These are phyloP conservation scores for Zygosaccharomyces lentus DNA, from an alignment of 805 yeast species.

Conservation along the genomic window DNA sequence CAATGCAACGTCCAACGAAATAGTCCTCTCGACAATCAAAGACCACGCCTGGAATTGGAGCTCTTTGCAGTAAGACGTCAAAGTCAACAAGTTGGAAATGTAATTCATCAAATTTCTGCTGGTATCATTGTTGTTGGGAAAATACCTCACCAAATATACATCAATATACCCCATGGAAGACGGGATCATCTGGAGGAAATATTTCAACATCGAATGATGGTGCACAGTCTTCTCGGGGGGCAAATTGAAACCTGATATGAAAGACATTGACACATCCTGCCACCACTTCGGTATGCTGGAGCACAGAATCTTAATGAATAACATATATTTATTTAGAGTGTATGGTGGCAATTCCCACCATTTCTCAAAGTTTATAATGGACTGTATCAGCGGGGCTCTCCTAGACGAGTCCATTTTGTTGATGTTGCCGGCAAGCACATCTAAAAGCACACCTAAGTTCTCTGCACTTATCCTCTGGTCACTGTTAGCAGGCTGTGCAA, in stretches of 20 bases:
- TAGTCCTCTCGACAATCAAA: slow-evolving; percentile 68
- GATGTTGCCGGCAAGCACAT: slow-evolving; percentile 57
- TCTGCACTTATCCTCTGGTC: slow-evolving; percentile 50
- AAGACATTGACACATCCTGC: slow-evolving; percentile 66
- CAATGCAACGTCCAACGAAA: slow-evolving; percentile 85
- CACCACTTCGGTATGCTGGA: slow-evolving; percentile 89
- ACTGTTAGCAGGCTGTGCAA: slow-evolving; percentile 48
- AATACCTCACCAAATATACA: slow-evolving; percentile 50
- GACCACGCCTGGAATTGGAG: slow-evolving; percentile 75
- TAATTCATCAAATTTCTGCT: slow-evolving; percentile 55
- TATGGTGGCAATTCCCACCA: slow-evolving; percentile 52
- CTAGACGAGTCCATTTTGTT: slow-evolving; percentile 55
- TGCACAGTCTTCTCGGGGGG: slow-evolving; percentile 34
- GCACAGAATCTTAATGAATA: slow-evolving; percentile 71
- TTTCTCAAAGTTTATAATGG: slow-evolving; percentile 53
- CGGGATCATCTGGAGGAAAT: slow-evolving; percentile 71
- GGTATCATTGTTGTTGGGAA: slow-evolving; percentile 75
- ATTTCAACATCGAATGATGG: slow-evolving; percentile 51
- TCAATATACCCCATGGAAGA: slow-evolving; percentile 69
- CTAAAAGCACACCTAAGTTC: slow-evolving; percentile 54
- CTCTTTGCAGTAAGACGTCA: slow-evolving; percentile 71
- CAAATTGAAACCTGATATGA: slow-evolving; percentile 58
- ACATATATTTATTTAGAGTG: slow-evolving; percentile 55
- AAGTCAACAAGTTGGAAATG: slow-evolving; percentile 54
- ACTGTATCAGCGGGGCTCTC: slow-evolving; percentile 50